These are phyloP conservation scores for Cicer chorassanicum DNA, from an alignment of 306 rosid species.

Conservation along the genomic window DNA sequence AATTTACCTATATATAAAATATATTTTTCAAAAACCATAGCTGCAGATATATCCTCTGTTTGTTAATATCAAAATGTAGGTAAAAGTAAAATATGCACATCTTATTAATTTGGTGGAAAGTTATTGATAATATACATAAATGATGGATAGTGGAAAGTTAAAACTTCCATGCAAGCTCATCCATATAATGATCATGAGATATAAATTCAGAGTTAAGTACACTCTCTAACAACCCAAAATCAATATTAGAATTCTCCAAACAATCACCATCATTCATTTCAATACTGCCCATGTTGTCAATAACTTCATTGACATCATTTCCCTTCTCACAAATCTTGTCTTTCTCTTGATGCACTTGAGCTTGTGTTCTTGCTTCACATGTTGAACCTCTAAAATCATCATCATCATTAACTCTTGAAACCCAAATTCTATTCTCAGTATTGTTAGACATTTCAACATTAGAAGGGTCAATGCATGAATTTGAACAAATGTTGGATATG, in stretches of 20 bases:
- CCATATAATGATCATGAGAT: conserved; percentile 56
- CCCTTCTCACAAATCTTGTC: conserved; percentile 45
- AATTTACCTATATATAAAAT: too few relatives aligned
- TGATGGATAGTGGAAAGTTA: conserved; percentile 26
- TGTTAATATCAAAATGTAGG: too few relatives aligned
- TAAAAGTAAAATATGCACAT: not conserved
- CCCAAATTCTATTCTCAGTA: conserved; percentile 43
- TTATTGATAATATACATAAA: conserved; percentile 17
- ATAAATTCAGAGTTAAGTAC: conserved; percentile 56
- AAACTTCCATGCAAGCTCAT: conserved; percentile 73
- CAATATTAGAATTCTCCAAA: conserved; percentile 57
- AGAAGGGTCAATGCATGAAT: conserved; percentile 43
- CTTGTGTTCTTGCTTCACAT: conserved; percentile 36
- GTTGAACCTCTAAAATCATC: conserved; percentile 39
- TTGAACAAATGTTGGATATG: conserved; percentile 41
- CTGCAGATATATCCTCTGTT: too few relatives aligned
- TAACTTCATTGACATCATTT: conserved; percentile 37
- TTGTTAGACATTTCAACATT: conserved; percentile 42
- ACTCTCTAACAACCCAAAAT: conserved; percentile 67
- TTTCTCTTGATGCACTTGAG: conserved; percentile 39
- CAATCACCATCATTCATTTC: conserved; percentile 41
- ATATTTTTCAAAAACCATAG: too few relatives aligned
- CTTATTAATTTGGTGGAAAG: not conserved
- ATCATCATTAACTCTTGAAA: conserved; percentile 40
- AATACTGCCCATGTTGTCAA: conserved; percentile 11